phyloP scores from a whole-genome alignment of 768 basidiomycete genomes.

The Tylopilus vinaceipallidus region DNA sequence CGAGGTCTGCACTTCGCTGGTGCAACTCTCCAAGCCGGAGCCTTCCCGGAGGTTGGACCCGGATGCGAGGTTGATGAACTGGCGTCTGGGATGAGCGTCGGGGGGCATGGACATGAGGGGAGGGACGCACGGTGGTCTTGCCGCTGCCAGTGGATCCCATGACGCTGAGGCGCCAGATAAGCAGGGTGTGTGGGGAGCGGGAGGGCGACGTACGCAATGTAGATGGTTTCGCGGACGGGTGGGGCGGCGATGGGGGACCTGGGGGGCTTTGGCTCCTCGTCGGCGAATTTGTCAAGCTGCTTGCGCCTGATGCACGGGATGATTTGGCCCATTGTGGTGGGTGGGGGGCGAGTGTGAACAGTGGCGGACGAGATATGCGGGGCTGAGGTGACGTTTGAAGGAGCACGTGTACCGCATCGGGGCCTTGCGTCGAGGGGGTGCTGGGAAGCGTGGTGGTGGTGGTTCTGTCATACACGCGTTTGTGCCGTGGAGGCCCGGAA shows the following conservation, averaged over 20 bases:
- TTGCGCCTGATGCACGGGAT: conserved; percentile 25
- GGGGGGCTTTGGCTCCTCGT: conserved; percentile 26
- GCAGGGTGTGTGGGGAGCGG: conserved; percentile 1
- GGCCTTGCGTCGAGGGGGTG: conserved; percentile 29
- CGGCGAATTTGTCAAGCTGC: conserved; percentile 25
- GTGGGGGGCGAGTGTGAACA: conserved; percentile 12
- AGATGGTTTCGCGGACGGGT: conserved; percentile 25
- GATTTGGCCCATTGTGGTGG: conserved; percentile 29
- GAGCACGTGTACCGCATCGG: conserved; percentile 32
- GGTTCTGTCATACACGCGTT: conserved; percentile 8
- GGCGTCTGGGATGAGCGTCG: conserved; percentile 2
- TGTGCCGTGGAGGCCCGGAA: conserved; percentile 10
- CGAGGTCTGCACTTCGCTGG: conserved; percentile 33
- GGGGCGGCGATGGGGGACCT: conserved; percentile 10
- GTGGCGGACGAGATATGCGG: conserved; percentile 26
- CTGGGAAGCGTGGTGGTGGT: conserved; percentile 26
- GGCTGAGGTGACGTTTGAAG: conserved; percentile 25
- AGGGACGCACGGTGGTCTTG: conserved; percentile 32
- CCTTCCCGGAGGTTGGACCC: conserved; percentile 33
- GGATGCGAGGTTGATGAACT: conserved; percentile 39
- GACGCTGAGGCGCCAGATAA: conserved; percentile 31
- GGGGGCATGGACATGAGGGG: not conserved
- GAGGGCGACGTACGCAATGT: conserved; percentile 24
- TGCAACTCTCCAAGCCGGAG: conserved; percentile 36
- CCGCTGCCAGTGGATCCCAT: conserved; percentile 37